Conservation (phyloP, 2,329 filamentous ascomycete species). For the Calonectria pseudoturangicola region DNA sequence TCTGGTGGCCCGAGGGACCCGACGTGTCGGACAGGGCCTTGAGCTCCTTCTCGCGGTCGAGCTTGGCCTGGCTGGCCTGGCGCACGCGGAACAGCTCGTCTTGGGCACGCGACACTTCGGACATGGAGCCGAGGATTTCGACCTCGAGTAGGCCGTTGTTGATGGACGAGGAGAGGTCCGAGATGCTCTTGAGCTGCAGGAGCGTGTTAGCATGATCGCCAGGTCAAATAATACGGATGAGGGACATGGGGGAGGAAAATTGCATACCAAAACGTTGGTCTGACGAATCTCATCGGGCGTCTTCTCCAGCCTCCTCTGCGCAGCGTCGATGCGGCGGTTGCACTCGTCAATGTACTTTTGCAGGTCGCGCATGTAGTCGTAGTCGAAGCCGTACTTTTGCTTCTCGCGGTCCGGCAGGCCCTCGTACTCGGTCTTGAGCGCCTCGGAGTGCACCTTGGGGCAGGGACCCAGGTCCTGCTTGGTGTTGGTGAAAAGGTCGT, state of each 20-base stretch:
- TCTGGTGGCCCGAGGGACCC: constrained; percentile 96
- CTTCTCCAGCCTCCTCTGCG: constrained; percentile 94
- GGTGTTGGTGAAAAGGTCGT: constrained; percentile 99
- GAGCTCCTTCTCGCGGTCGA: constrained; percentile 89
- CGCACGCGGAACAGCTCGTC: constrained; percentile 92
- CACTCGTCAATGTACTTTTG: constrained; percentile 98
- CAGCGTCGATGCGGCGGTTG: constrained; percentile 92
- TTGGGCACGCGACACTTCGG: constrained; percentile 86
- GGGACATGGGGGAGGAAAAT: background rate
- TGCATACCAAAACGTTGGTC: constrained; percentile 84
- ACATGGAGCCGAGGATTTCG: constrained; percentile 87
- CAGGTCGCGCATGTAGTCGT: constrained; percentile 97
- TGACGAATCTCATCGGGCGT: constrained; percentile 98
- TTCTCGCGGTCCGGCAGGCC: constrained; percentile 81
- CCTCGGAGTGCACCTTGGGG: constrained; percentile 90
- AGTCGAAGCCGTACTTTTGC: constrained; percentile 91
- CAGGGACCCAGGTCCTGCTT: constrained; percentile 97
- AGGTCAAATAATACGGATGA: background rate
- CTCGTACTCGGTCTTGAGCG: constrained; percentile 92
- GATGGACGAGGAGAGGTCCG: constrained; percentile 86
- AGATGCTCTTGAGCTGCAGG: constrained; percentile 83
- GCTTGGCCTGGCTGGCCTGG: constrained; percentile 86
- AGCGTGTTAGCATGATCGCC: constrained; percentile 37
- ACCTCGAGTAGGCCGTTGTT: constrained; percentile 90
- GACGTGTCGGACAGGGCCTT: constrained; percentile 94